Percentiles rank a stretch among this genome's conserved stretches.
Evolutionary conservation across 129 eudicot genomes (phyloP).

Genomic region (Tagetes patula): DNA sequence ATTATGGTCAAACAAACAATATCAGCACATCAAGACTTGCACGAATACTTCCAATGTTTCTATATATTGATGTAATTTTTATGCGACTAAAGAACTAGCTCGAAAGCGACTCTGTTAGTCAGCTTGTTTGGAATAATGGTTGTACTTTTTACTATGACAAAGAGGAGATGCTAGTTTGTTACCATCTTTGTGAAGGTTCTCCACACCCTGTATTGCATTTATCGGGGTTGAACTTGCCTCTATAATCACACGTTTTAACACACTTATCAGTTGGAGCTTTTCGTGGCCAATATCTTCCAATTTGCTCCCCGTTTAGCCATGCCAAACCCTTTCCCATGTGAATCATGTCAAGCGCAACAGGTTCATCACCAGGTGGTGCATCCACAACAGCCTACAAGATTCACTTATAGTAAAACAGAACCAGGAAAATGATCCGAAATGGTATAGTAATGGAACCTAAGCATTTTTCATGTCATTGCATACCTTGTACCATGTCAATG

Average conservation of each 20-base stretch:
- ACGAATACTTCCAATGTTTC: background rate
- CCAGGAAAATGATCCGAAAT: constrained; percentile 18
- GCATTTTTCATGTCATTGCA: constrained; percentile 1
- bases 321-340: constrained; percentile 98
- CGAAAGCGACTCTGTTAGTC: background rate
- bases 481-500: constrained; percentile 99
- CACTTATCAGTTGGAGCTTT: constrained; percentile 70
- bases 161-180: constrained; percentile 12
- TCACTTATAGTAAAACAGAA: background rate
- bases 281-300: constrained; percentile 96
- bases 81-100: background rate
- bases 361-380: constrained; percentile 79
- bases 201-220: constrained; percentile 89
- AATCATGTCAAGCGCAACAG: constrained; percentile 92
- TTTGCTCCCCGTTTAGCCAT: constrained; percentile 93
- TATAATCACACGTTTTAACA: constrained; percentile 76
- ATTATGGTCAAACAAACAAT: background rate
- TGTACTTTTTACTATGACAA: background rate
- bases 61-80: background rate
- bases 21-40: background rate
- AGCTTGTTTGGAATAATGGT: background rate
- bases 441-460: constrained; percentile 4
- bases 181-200: constrained; percentile 98
- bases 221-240: constrained; percentile 87
- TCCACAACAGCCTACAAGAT: constrained; percentile 68